These are phyloP conservation scores for Pulveroboletus sp. DNA, from an alignment of 768 basidiomycete genomes.

Conservation along the genomic window DNA sequence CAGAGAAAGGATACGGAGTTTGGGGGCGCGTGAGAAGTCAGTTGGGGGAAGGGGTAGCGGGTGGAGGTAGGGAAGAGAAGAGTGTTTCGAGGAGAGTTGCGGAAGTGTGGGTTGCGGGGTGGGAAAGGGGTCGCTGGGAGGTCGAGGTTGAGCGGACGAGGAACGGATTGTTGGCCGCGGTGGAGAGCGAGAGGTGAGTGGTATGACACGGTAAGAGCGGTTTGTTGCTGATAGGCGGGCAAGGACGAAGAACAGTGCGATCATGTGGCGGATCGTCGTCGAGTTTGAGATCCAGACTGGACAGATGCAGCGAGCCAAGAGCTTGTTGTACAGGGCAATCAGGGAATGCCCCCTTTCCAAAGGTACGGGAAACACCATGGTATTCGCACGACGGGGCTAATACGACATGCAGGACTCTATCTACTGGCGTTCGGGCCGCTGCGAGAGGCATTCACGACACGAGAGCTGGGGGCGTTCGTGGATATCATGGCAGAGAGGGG, in stretches of 20 bases:
- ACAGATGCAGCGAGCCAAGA: conserved; percentile 60
- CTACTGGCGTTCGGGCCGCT: conserved; percentile 72
- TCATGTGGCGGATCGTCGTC: conserved; percentile 70
- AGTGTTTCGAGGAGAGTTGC: conserved; percentile 53
- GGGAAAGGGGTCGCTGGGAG: conserved; percentile 71
- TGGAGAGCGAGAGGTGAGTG: conserved; percentile 64
- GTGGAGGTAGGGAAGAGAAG: conserved; percentile 44
- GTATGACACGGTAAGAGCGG: no score
- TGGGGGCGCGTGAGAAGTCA: conserved; percentile 68
- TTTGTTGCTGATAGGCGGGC: conserved; percentile 8
- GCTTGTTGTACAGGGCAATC: conserved; percentile 67
- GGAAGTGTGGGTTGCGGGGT: conserved; percentile 78
- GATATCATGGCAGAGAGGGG: conserved; percentile 78
- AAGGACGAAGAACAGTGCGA: conserved; percentile 63
- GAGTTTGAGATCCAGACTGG: conserved; percentile 72
- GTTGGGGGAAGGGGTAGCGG: conserved; percentile 42
- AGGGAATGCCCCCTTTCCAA: conserved; percentile 72
- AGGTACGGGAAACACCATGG: conserved; percentile 38
- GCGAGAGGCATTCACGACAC: conserved; percentile 53
- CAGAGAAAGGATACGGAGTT: conserved; percentile 70
- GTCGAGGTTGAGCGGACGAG: conserved; percentile 68
- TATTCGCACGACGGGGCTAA: conserved; percentile 9
- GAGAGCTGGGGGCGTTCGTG: conserved; percentile 57
- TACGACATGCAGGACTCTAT: conserved; percentile 55
- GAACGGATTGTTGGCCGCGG: conserved; percentile 55